These are phyloP conservation scores for Fomitiporia mediterranea DNA, from an alignment of 1,284 basidiomycete species.

Conservation along the genomic window DNA sequence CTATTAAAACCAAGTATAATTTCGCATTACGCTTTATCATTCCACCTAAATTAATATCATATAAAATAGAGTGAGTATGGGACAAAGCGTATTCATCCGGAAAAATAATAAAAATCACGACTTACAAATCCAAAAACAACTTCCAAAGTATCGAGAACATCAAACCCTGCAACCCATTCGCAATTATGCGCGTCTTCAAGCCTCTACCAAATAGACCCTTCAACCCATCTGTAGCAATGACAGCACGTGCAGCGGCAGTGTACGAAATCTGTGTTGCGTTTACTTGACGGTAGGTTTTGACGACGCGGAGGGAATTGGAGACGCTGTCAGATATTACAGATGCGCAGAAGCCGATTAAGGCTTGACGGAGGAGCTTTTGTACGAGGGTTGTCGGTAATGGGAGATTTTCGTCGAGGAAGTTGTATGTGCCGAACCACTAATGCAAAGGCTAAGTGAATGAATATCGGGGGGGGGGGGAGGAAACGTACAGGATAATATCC, in stretches of 20 bases:
- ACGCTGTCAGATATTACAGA: constrained; percentile 78
- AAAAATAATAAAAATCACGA: constrained; percentile 22
- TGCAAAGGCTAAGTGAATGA: neutral
- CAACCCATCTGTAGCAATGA: constrained; percentile 62
- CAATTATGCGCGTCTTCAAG: constrained; percentile 75
- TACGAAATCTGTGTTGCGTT: constrained; percentile 77
- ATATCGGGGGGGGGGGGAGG: neutral
- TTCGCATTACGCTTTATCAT: constrained; percentile 33
- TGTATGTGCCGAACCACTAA: constrained; percentile 81
- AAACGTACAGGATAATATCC: constrained; percentile 70
- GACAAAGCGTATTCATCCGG: neutral
- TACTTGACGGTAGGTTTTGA: constrained; percentile 91
- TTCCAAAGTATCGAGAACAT: constrained; percentile 86
- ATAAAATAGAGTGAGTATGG: neutral
- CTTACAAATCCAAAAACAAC: constrained; percentile 78
- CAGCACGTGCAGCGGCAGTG: constrained; percentile 57
- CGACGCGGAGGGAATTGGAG: constrained; percentile 83
- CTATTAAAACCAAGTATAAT: neutral
- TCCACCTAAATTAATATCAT: constrained; percentile 30
- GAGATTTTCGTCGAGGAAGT: constrained; percentile 63
- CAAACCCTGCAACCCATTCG: constrained; percentile 83
- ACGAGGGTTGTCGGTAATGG: constrained; percentile 51
- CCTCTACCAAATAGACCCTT: constrained; percentile 75
- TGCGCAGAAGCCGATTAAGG: constrained; percentile 82
- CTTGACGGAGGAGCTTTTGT: constrained; percentile 67